A percentile compares a stretch with the other conserved stretches of the same genome.
These are phyloP conservation scores for Celoporthe dispersa DNA, from an alignment of 2,329 filamentous ascomycete species.

Conservation along the genomic window DNA sequence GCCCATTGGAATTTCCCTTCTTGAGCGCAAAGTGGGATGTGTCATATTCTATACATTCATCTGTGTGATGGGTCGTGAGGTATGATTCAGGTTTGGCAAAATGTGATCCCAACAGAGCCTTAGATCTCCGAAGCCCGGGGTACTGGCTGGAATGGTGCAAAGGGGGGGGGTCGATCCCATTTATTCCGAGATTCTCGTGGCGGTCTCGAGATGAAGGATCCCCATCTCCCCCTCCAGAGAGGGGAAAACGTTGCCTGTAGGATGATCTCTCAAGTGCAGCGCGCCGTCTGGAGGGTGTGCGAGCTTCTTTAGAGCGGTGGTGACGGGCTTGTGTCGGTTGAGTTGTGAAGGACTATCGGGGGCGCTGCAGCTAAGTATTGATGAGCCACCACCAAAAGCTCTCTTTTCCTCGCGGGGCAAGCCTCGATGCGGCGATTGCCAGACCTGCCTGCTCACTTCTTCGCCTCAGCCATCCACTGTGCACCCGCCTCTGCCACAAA, in stretches of 20 bases:
- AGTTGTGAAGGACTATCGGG: neutral
- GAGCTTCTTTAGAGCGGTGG: neutral
- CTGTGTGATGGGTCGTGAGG: neutral
- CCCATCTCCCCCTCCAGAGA: neutral
- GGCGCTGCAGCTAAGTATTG: neutral
- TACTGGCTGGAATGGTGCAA: neutral
- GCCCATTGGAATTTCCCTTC: neutral
- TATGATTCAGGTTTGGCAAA: neutral
- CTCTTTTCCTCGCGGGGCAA: neutral
- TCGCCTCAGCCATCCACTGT: conserved; percentile 6
- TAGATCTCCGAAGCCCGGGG: neutral
- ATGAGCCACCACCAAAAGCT: neutral
- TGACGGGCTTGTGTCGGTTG: neutral
- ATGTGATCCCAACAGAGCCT: neutral
- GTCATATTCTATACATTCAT: neutral
- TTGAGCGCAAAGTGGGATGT: neutral
- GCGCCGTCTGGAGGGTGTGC: neutral
- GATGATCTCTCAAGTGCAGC: neutral
- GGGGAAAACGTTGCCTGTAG: neutral
- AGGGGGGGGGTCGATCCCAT: neutral
- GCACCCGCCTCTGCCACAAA: conserved; percentile 1
- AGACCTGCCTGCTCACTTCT: conserved; percentile 7
- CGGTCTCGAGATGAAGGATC: neutral
- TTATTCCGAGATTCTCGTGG: neutral
- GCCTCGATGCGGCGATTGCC: neutral